Base-by-base conservation (phyloP, 1,139 yeast genomes). In the Geotrichum aggregatum region DNA sequence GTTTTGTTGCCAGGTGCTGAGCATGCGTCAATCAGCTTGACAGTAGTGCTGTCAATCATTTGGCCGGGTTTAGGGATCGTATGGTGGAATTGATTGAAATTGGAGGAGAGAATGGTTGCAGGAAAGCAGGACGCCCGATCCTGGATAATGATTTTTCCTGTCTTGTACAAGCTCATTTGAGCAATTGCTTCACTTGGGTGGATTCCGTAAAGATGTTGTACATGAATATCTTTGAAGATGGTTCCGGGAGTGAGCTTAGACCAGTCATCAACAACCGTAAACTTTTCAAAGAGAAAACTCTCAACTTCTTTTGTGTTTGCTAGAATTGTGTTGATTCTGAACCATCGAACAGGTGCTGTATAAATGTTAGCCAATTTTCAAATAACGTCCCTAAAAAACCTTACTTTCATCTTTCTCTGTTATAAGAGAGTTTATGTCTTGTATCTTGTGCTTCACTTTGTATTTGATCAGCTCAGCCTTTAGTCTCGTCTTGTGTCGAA, bases 1-100 rank as follows among this genome's bases (percentile, higher is more conserved):
- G 99, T 92, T 67, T 92, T 94, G 69, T 92, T 92, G 5, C 99
- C 99, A 1, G 99, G 99, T 0, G 99, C 98, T 1, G 98, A 89
- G 70, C 98, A 91, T 0, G 97, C 87, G 70, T 92, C 99, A 42
- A 92, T 86, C 6, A 89, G 61, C 14, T 50, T 49, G 18, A 52
- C 47, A 5, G 38, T 31, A 2, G 26, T 38, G 7, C 36, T 41
- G 6, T 36, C 43, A 10, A 13, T 14, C 18, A 24, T 26, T 33
- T 21, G n/a, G 18, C 26, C 36, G 2, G 19, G 2, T 5, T 18
- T 21, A n/a, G 30, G 30, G n/a, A 38, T 31, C 8, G 44, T 47
- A 13, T 39, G 39, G 21, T 26, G 10, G 75, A 70, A 34, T 54
- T 76, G 80, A 3, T 77, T 76, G 13, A 78, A 74, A 0, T 64